Evolutionary conservation across 495 filamentous ascomycete genomes (phyloP), one percentile per base, ranked within the genome.

Genomic region (Mycothermus thermophilus): DNA sequence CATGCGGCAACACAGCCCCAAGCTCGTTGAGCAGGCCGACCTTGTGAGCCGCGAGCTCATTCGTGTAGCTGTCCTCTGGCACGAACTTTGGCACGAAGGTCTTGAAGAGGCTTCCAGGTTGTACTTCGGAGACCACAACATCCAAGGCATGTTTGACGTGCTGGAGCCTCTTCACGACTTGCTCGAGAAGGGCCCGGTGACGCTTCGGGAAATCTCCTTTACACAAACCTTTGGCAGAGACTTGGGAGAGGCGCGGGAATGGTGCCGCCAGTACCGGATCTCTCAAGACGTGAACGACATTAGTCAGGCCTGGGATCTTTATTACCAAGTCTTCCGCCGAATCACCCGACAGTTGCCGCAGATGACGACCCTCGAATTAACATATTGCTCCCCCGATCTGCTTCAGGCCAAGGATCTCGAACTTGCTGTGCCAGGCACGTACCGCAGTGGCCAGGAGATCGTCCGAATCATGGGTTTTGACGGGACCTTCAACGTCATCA

Each of bases 1-100:
- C 46, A 92, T 99, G 85, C 80, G 86, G 9, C 78, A 88, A 37
- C 92, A 99, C 50, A 94, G 84, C 47, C 75, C 81, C n/a, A 83
- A 72, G 43, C 68, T 99, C 5, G 92, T 96, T 8, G 85, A 93
- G 47, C 92, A 99, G 52, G 90, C 90, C 8, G 87, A 93, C 48
- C 62, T 87, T 31, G 86, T 99, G 6, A 94, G 86, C 48, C 77
- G 83, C 34, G 90, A 99, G 56, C 69, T 99, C 19, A 95, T 99
- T 50, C 75, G 90, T 32, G 87, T 96, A 37, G 90, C 92, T 0
- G 92, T 99, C 2, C 50, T 96, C 15, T 99, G 90, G 90, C 90
- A 99, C 54, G 90, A 99, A 47, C 77, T 87, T 28, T 99, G 90
- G 90, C 92, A 99, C 44, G 90, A 99, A 56, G 92, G 80, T n/a